Evolutionary conservation across 2,329 filamentous ascomycete species (phyloP).

Genomic region (Trichoderma harzianum): DNA sequence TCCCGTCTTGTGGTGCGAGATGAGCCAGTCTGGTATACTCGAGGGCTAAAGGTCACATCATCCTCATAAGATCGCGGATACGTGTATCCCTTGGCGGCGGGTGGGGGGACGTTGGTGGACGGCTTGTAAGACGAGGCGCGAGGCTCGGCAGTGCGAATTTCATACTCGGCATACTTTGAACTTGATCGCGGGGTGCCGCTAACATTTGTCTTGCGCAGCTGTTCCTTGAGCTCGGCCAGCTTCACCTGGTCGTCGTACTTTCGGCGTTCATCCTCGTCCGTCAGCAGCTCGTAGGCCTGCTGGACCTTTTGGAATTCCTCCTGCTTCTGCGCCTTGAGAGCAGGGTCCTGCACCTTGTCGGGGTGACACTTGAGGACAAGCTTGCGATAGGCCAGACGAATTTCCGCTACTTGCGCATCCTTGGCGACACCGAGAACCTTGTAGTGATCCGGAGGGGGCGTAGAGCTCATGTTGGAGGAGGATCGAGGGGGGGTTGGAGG

Average conservation of each 20-base stretch:
- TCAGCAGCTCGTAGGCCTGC: slow-evolving; percentile 86
- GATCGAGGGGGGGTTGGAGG: background rate
- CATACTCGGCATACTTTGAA: slow-evolving; percentile 36
- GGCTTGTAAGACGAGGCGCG: slow-evolving; percentile 41
- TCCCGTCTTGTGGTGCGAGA: slow-evolving; percentile 41
- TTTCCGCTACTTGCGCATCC: slow-evolving; percentile 66
- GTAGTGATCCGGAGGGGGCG: slow-evolving; percentile 70
- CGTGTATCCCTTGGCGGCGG: slow-evolving; percentile 34
- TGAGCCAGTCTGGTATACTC: slow-evolving; percentile 42
- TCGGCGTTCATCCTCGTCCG: slow-evolving; percentile 66
- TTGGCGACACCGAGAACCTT: slow-evolving; percentile 68
- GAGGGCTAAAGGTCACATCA: slow-evolving; percentile 37
- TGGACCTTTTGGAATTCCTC: slow-evolving; percentile 91
- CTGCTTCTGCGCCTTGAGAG: slow-evolving; percentile 72
- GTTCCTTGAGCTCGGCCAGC: slow-evolving; percentile 62
- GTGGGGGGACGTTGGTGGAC: slow-evolving; percentile 30
- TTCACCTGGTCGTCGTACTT: slow-evolving; percentile 76
- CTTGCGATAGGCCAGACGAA: slow-evolving; percentile 79
- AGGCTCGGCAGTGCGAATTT: slow-evolving; percentile 52
- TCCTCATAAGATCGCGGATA: slow-evolving; percentile 47
- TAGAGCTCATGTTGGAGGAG: slow-evolving; percentile 43
- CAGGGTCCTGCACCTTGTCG: slow-evolving; percentile 80
- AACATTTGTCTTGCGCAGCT: slow-evolving; percentile 43
- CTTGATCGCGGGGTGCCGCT: slow-evolving; percentile 39
- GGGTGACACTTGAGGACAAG: slow-evolving; percentile 86